Evolutionary conservation across 2,329 filamentous ascomycete species (phyloP).

Genomic region (Fusarium aywerte): DNA sequence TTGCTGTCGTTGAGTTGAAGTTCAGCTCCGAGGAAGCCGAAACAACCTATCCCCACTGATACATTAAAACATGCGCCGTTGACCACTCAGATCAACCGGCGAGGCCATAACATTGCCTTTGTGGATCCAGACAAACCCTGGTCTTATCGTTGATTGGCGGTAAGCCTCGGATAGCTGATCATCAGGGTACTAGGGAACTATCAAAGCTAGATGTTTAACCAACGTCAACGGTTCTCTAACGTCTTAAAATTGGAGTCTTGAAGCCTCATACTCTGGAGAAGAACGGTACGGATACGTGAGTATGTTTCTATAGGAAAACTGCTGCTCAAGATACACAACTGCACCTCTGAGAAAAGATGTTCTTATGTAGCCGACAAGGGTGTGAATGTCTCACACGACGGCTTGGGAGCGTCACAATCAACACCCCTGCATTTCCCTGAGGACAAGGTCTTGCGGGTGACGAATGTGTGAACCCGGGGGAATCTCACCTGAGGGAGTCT

Average conservation of each 20-base stretch:
- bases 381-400: conserved; percentile 20
- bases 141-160: conserved; percentile 6
- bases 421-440: conserved; percentile 33
- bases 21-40: not conserved
- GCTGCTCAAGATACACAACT: conserved; percentile 5
- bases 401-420: conserved; percentile 23
- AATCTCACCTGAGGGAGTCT: conserved; percentile 9
- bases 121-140: conserved; percentile 11
- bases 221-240: conserved; percentile 3
- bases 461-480: conserved; percentile 30
- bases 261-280: conserved; percentile 2
- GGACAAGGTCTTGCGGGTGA: conserved; percentile 19
- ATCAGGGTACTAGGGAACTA: conserved; percentile 18
- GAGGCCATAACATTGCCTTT: conserved; percentile 22
- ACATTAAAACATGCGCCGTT: not conserved
- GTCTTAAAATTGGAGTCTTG: not conserved
- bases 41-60: not conserved
- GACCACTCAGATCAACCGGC: conserved; percentile 29
- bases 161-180: conserved; percentile 1
- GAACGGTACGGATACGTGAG: not conserved
- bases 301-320: not conserved
- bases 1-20: not conserved
- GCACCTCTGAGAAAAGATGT: conserved; percentile 15
- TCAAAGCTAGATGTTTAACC: conserved; percentile 15
- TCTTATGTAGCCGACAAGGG: conserved; percentile 19